Evolutionary conservation across 176 grass and related monocot species (phyloP).

Genomic region (Oryza longistaminata): DNA sequence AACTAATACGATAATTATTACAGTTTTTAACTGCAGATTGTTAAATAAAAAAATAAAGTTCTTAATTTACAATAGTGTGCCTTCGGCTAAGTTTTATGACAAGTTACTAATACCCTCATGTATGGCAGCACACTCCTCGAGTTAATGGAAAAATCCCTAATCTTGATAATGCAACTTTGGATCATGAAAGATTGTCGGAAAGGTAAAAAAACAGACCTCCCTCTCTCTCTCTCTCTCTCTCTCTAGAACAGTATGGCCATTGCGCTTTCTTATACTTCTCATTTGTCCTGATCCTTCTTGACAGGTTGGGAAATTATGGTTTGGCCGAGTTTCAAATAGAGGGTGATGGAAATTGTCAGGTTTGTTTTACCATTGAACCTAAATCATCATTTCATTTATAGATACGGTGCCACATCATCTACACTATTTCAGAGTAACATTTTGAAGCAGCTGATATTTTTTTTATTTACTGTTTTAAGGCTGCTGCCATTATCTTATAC

Average conservation of each 20-base stretch:
- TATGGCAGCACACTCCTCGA: conserved; percentile 77
- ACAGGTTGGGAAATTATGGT: conserved; percentile 78
- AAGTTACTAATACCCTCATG: conserved; percentile 27
- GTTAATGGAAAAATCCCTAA: conserved; percentile 92
- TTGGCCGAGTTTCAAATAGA: conserved; percentile 91
- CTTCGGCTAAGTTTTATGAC: conserved; percentile 16
- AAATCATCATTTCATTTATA: conserved; percentile 9
- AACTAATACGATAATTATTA: neutral
- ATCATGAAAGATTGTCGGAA: conserved; percentile 78
- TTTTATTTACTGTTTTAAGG: neutral
- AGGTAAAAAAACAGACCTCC: conserved; percentile 49
- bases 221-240: neutral
- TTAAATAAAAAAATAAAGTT: neutral
- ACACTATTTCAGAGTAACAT: neutral
- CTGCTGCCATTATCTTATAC: neutral
- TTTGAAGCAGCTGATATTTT: neutral
- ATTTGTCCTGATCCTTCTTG: conserved; percentile 5
- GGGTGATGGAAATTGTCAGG: conserved; percentile 98
- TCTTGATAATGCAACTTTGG: conserved; percentile 77
- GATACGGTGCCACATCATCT: neutral
- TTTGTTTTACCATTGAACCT: conserved; percentile 18
- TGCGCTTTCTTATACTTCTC: conserved; percentile 2
- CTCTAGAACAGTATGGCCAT: neutral
- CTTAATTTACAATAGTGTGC: neutral
- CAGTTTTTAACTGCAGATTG: conserved; percentile 13